These are phyloP conservation scores for Xerocomus spinulosus DNA, from an alignment of 768 basidiomycete species.

Conservation along the genomic window DNA sequence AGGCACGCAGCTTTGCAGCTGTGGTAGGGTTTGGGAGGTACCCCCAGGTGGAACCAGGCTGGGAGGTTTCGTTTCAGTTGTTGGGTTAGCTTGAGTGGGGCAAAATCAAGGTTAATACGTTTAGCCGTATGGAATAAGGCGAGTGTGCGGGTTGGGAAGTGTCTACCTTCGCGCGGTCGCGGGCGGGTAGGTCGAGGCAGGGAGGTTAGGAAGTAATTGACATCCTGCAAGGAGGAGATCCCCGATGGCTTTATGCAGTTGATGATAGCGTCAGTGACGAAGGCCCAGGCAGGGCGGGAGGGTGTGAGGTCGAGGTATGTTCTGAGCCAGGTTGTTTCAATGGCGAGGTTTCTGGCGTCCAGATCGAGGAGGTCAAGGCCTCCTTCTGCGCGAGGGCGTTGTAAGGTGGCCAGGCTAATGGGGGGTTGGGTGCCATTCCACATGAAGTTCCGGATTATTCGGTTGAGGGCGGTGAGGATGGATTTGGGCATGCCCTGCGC, in stretches of 20 bases:
- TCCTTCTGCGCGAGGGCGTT: background rate
- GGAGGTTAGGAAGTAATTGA: too few species aligned
- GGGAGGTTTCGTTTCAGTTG: conserved; percentile 1
- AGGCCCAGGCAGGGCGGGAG: background rate
- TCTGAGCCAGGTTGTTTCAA: background rate
- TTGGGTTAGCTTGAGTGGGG: background rate
- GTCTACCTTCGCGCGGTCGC: background rate
- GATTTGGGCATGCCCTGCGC: conserved; percentile 18
- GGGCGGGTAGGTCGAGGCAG: too few species aligned
- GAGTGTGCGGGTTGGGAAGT: background rate
- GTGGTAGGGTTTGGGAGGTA: background rate
- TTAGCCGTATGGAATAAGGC: background rate
- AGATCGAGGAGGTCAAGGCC: background rate
- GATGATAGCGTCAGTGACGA: background rate
- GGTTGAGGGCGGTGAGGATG: too few species aligned
- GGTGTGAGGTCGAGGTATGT: background rate
- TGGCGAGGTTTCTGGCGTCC: background rate
- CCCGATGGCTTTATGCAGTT: background rate
- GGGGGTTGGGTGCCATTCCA: background rate
- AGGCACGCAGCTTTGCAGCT: background rate
- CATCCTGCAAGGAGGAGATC: too few species aligned
- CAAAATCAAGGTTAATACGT: background rate
- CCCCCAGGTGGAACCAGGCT: background rate
- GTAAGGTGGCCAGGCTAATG: background rate
- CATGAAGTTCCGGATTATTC: background rate